These are phyloP conservation scores for Sugiyamaella valdiviana DNA, from an alignment of 805 yeast species.

Conservation along the genomic window DNA sequence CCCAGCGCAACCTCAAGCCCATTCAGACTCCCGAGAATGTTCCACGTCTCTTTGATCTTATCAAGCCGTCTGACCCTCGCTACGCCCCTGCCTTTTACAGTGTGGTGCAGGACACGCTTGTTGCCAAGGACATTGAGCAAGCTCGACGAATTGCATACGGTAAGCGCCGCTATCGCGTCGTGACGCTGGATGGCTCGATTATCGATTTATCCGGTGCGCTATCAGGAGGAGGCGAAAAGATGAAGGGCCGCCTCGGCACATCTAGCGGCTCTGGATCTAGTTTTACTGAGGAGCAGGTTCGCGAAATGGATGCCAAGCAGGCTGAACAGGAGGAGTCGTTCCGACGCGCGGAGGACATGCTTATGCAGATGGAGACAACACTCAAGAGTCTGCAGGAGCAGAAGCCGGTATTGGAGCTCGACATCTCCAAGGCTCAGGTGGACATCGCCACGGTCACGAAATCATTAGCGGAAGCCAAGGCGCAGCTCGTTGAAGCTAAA, in stretches of 20 bases:
- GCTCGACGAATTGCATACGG: constrained; percentile 91
- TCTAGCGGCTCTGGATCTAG: constrained; percentile 29
- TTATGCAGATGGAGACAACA: constrained; percentile 52
- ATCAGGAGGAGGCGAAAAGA: constrained; percentile 74
- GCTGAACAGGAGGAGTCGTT: constrained; percentile 48
- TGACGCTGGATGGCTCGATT: constrained; percentile 84
- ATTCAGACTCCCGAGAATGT: constrained; percentile 68
- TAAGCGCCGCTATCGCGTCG: constrained; percentile 73
- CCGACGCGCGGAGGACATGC: constrained; percentile 39
- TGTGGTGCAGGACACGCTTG: constrained; percentile 80
- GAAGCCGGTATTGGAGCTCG: constrained; percentile 62
- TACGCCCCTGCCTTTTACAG: constrained; percentile 87
- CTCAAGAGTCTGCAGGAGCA: constrained; percentile 54
- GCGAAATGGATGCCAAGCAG: constrained; percentile 47
- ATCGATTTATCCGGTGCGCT: constrained; percentile 92
- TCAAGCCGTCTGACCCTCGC: constrained; percentile 56
- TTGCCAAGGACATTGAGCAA: constrained; percentile 66
- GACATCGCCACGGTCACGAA: constrained; percentile 57
- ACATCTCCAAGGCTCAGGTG: constrained; percentile 50
- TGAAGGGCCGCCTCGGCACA: constrained; percentile 66
- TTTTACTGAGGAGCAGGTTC: constrained; percentile 53
- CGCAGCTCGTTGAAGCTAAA: constrained; percentile 17
- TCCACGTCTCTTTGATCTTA: constrained; percentile 79
- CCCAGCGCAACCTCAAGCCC: constrained; percentile 50
- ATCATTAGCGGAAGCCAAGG: constrained; percentile 47